A percentile compares a stretch with the other conserved stretches of the same genome.
phyloP scores from a whole-genome alignment of 192 early-diverging fungal species.

The Allomyces macrogynus region DNA sequence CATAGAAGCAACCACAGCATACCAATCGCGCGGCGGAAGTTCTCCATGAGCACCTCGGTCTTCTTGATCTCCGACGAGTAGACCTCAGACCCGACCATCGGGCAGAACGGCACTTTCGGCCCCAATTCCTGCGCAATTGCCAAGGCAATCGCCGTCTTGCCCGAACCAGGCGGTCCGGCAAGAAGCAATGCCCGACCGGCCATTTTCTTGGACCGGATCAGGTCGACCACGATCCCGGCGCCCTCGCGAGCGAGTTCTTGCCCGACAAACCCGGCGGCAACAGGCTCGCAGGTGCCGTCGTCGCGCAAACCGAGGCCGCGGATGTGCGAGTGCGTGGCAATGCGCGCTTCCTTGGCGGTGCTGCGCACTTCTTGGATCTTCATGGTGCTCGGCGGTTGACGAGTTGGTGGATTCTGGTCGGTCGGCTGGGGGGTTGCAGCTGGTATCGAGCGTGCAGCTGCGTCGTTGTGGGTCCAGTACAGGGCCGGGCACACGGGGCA shows the following conservation, averaged over 20 bases:
- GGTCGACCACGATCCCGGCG: constrained; percentile 78
- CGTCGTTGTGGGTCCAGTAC: no score
- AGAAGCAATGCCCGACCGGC: constrained; percentile 85
- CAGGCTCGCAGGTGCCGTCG: constrained; percentile 72
- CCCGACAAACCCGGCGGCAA: constrained; percentile 85
- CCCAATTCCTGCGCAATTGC: constrained; percentile 94
- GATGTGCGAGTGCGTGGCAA: constrained; percentile 94
- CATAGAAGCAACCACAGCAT: background rate
- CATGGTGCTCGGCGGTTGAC: no score
- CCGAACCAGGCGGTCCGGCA: constrained; percentile 90
- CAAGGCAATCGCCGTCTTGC: constrained; percentile 93
- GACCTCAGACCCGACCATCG: constrained; percentile 96
- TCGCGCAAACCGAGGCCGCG: constrained; percentile 75
- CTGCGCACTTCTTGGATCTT: constrained; percentile 78
- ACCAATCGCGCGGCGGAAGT: constrained; percentile 91
- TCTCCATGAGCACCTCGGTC: constrained; percentile 99
- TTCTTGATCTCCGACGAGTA: constrained; percentile 97
- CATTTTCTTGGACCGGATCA: constrained; percentile 92
- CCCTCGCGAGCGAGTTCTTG: constrained; percentile 94
- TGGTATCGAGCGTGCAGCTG: no score
- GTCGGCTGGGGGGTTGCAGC: no score
- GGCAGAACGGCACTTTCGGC: constrained; percentile 95
- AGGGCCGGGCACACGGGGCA: no score
- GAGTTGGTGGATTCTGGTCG: no score
- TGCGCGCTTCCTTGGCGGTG: constrained; percentile 79